A percentile compares a stretch with the other conserved stretches of the same genome.
phyloP scores from a whole-genome alignment of 164 flowering plant species.

The Chloranthus sessilifolius region DNA sequence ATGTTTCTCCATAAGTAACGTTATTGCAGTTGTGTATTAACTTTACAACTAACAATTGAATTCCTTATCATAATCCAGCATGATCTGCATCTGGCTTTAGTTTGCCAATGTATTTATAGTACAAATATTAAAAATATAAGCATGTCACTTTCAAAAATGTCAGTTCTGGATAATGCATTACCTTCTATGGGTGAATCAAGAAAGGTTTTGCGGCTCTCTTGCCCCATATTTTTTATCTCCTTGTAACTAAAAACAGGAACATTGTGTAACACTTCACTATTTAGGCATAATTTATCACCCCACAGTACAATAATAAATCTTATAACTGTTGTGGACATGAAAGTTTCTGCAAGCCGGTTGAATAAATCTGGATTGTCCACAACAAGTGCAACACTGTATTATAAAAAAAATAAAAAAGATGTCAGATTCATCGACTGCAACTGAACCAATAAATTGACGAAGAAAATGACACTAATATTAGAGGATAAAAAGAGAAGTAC shows the following conservation, averaged over 20 bases:
- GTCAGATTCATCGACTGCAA: neutral
- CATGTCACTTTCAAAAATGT: neutral
- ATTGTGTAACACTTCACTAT: constrained; percentile 18
- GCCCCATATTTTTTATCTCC: constrained; percentile 64
- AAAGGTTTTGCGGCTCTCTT: constrained; percentile 39
- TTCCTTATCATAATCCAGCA: neutral
- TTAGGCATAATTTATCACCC: constrained; percentile 74
- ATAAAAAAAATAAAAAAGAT: constrained; percentile 7
- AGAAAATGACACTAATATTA: neutral
- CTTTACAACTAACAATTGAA: neutral
- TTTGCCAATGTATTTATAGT: no score
- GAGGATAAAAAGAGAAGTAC: neutral
- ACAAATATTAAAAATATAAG: no score
- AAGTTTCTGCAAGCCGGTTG: constrained; percentile 50
- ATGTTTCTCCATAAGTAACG: no score
- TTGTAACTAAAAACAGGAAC: constrained; percentile 51
- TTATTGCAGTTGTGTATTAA: neutral
- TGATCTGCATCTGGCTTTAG: neutral
- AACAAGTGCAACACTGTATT: constrained; percentile 70
- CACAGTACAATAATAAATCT: constrained; percentile 76
- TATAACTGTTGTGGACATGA: constrained; percentile 37
- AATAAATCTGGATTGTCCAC: constrained; percentile 74
- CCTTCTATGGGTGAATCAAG: constrained; percentile 45
- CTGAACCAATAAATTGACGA: neutral
- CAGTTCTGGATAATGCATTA: constrained; percentile 19